Conservation (phyloP, 2,329 filamentous ascomycete species). For the Sphaceloma murrayae region DNA sequence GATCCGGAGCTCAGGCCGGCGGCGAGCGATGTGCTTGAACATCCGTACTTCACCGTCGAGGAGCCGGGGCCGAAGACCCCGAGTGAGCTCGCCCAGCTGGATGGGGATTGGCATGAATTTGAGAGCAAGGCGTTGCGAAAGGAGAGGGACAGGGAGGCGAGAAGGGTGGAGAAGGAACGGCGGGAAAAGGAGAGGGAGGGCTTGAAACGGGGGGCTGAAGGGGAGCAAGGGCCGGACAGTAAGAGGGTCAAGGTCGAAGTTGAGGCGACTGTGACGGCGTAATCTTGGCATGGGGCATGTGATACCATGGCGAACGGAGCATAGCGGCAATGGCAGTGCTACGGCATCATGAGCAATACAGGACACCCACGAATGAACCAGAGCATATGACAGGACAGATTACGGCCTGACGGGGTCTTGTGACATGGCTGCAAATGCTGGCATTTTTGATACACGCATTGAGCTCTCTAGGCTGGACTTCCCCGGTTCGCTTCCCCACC, state of each 20-base stretch:
- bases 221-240: constrained; percentile 20
- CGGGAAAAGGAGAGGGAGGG: constrained; percentile 40
- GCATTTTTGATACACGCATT: neutral
- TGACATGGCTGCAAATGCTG: too few relatives aligned
- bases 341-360: too few relatives aligned
- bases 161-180: constrained; percentile 37
- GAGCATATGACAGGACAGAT: too few relatives aligned
- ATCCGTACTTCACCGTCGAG: constrained; percentile 80
- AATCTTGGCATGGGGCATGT: too few relatives aligned
- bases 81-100: constrained; percentile 68
- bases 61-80: constrained; percentile 68
- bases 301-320: too few relatives aligned
- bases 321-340: too few relatives aligned
- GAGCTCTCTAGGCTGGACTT: constrained; percentile 29
- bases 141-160: constrained; percentile 60
- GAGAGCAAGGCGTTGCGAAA: constrained; percentile 91
- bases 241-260: constrained; percentile 23
- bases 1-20: constrained; percentile 76
- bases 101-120: constrained; percentile 98
- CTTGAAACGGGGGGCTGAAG: constrained; percentile 24
- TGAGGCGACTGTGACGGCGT: too few relatives aligned
- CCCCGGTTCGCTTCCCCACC: constrained; percentile 40
- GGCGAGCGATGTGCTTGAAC: constrained; percentile 72
- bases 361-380: too few relatives aligned
- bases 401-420: too few relatives aligned